Base-by-base conservation (phyloP, 768 basidiomycete genomes). In the Cytidiella melzeri region DNA sequence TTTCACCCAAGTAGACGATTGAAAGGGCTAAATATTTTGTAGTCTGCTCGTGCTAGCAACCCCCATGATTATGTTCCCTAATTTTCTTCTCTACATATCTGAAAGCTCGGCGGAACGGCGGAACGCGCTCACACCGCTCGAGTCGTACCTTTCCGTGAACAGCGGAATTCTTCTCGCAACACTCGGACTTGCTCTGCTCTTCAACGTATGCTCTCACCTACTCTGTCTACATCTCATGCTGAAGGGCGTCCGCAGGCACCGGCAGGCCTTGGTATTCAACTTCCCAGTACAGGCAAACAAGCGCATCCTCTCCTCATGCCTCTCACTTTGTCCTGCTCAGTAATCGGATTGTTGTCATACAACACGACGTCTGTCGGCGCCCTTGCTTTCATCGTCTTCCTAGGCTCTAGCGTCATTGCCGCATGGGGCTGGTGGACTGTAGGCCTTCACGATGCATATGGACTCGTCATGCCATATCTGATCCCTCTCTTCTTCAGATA, bases 351-450 rank as follows among this genome's bases (percentile, higher is more conserved):
- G 47, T 53, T 84, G 19, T 76, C 87, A 9, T 91, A 81, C 63
- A 86, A 85, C 57, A 77, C 78, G 13, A 64, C 58, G 9, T 66
- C 72, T 26, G 73, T 84, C 12, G 83, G 85, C 2, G 60, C 79
- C 9, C 69, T 91, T 25, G 67, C 79, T 26, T 69, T 73, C 24
- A 44, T 80, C 3, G 67, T 83, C 27, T 75, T 76, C 27, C 36
- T 78, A 20, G 72, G 74, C 15, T 74, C 75, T 10, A 68, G 73
- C 5, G 55, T 69, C 40, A 73, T 86, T 34, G 81, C 81, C 15
- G 47, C 84, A 4, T 83, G 80, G 74, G 87, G 89, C 1, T 55
- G 81, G 13, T 91, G 86, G 84, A 75, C 73, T 65, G 87, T 88
- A 60, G 47, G 80, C 74, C 11, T 47, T 13, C n/a, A 3, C 40